Conservation (phyloP, 352 stramenopile genomes). For the Globisporangium sylvaticum region DNA sequence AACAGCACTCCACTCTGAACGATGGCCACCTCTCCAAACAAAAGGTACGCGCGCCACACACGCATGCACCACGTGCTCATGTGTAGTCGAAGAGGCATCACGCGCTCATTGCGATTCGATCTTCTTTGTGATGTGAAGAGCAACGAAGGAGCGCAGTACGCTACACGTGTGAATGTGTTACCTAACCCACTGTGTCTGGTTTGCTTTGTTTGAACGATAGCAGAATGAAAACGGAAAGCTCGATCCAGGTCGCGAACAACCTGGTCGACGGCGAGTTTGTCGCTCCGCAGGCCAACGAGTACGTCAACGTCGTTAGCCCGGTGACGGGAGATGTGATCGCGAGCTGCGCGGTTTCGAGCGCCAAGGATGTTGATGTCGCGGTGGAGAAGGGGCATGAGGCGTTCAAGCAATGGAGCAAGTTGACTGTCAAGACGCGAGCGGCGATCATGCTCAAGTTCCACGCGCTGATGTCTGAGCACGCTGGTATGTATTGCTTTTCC, state of each 20-base stretch:
- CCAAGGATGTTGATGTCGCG: constrained; percentile 83
- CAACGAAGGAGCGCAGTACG: neutral
- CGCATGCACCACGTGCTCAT: neutral
- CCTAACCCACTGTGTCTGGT: neutral
- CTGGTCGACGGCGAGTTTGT: constrained; percentile 67
- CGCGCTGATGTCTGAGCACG: constrained; percentile 86
- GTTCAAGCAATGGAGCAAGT: constrained; percentile 86
- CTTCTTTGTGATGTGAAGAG: neutral
- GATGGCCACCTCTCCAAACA: constrained; percentile 26
- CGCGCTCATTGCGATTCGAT: neutral
- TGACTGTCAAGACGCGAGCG: constrained; percentile 94
- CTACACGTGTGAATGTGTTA: neutral
- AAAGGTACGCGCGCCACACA: constrained; percentile 16
- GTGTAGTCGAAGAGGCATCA: neutral
- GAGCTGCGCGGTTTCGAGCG: constrained; percentile 73
- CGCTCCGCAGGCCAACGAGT: constrained; percentile 30
- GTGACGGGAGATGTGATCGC: constrained; percentile 69
- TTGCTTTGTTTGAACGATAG: neutral
- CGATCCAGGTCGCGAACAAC: constrained; percentile 43
- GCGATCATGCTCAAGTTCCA: constrained; percentile 97
- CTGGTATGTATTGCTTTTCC: constrained; percentile 25
- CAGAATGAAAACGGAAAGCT: constrained; percentile 13
- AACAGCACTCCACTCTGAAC: neutral
- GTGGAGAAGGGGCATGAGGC: constrained; percentile 74
- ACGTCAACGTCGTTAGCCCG: constrained; percentile 65